Base-by-base conservation (phyloP, 106 monocot species). In the Dioscorea zingiberensis region DNA sequence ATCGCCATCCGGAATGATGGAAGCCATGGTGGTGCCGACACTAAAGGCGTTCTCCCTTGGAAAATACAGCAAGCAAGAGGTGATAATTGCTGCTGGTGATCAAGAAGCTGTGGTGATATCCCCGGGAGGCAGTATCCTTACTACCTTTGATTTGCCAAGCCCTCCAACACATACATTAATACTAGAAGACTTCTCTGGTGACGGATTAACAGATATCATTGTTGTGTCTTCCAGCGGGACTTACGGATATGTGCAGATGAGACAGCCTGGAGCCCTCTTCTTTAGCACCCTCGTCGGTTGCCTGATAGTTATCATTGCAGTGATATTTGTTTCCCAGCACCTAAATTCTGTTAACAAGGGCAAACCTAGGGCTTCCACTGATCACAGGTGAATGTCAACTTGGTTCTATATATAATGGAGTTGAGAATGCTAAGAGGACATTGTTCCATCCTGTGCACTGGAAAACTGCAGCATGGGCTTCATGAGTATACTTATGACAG, bases 251-350 rank as follows among this genome's bases (percentile, higher is more conserved):
- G 78, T 81, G 18, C 97, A 92, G 79, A 84, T 77, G 45, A 80
- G 92, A 72, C 91, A 86, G 38, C 97, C 97, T 1, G 97, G 97
- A 47, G 97, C 97, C 16, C 71, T 98, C 54, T 98, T 98, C 66
- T 98, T 98, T 65, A 98, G 88, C 60, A 77, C 84, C 13, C 92
- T 92, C 26, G 92, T 98, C 14, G 88, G 97, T 13, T 92, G 92
- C 77, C 73, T 98, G 59, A 81, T 98, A 54, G 73, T 98, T 48
- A 81, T 92, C 60, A 98, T 98, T 62, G 92, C 70, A 25, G 89
- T 98, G 30, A 59, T 98, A 64, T 89, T 98, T 67, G 84, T 98
- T 22, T 75, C 82, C 29, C 97, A 89, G 77, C 79, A 98, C 60
- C 65, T 98, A 16, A 81, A 81, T 72, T 81, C 83, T 13, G 14